Base-by-base conservation (phyloP, 2,329 filamentous ascomycete genomes). In the Fusarium veterinarium region DNA sequence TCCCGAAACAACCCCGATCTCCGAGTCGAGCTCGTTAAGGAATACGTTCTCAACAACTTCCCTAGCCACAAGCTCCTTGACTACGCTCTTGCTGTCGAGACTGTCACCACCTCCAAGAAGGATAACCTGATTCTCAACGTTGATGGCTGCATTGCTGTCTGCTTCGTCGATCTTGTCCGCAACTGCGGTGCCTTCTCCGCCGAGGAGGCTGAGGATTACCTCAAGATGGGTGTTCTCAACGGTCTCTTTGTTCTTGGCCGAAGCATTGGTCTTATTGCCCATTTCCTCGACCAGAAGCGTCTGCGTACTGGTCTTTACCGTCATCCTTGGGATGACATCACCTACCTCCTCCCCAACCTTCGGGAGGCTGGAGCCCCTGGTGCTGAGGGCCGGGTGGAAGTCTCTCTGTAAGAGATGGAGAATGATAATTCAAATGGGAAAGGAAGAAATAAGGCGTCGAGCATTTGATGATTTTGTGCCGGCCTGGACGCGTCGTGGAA, bases 81-180 rank as follows among this genome's bases (percentile, higher is more conserved):
- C 88, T 99, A 98, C 84, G 96, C 96, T 76, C 91, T 99, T 81
- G 96, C 96, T 51, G 96, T 99, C 77, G 96, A 99, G 91, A 93
- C 93, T 16, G 96, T 99, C 75, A 99, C 96, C 62, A 99, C 96
- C 56, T 98, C 95, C 75, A 99, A 99, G 93, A 99, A 99, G 91
- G 96, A 99, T 88, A 99, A 98, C 90, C 91, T 99, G 78, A 99
- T 99, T 79, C 92, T 99, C 80, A 99, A 99, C 89, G 96, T 99
- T 67, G 96, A 98, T 82, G 96, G 96, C 79, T 97, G 94, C 84
- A 93, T 99, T 81, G 96, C 96, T 76, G 96, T 99, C 83, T 98
- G 95, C 92, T 99, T 99, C 82, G 95, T 99, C 75, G 96, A 99
- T 81, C 89, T 99, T 73, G 89, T 99, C 86, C 94, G 96, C 85